These are phyloP conservation scores for Cyclotella kingstonii DNA, from an alignment of 108 stramenopile species.

Conservation along the genomic window DNA sequence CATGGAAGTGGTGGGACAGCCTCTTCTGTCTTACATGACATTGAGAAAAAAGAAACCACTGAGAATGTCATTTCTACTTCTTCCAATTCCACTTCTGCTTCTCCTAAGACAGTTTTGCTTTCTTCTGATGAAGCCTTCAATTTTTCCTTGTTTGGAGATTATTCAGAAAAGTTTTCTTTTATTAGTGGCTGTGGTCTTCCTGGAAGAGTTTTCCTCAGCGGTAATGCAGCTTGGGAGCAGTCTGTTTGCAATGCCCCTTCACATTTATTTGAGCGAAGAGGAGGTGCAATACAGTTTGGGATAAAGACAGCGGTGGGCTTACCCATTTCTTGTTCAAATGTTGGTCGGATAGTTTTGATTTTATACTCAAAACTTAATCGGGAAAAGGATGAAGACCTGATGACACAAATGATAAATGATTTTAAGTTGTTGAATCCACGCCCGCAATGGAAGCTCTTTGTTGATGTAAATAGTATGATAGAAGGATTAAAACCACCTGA, in stretches of 20 bases:
- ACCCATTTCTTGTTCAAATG: conserved; percentile 81
- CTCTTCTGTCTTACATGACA: background rate
- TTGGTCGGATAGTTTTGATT: conserved; percentile 77
- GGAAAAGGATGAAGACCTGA: conserved; percentile 64
- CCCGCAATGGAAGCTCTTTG: conserved; percentile 88
- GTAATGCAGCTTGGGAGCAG: conserved; percentile 77
- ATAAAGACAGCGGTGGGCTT: conserved; percentile 84
- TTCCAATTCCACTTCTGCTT: background rate
- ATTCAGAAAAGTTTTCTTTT: conserved; percentile 87
- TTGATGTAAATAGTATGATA: conserved; percentile 51
- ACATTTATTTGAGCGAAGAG: conserved; percentile 78
- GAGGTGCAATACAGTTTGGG: conserved; percentile 83
- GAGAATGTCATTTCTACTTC: no score
- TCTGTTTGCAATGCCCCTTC: conserved; percentile 64
- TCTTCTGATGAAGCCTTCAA: conserved; percentile 64
- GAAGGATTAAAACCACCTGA: background rate
- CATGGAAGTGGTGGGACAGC: background rate
- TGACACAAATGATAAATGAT: conserved; percentile 62
- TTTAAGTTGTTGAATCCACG: conserved; percentile 77
- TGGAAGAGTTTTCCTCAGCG: conserved; percentile 68
- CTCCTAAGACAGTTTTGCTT: conserved; percentile 11
- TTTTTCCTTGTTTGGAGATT: conserved; percentile 76
- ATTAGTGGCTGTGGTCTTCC: conserved; percentile 82
- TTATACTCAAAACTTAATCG: conserved; percentile 79
- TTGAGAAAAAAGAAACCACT: conserved; percentile 10